A percentile compares a stretch with the other conserved stretches of the same genome.
Conservation (phyloP, 2,329 filamentous ascomycete genomes). For the Elsinoe fawcettii region DNA sequence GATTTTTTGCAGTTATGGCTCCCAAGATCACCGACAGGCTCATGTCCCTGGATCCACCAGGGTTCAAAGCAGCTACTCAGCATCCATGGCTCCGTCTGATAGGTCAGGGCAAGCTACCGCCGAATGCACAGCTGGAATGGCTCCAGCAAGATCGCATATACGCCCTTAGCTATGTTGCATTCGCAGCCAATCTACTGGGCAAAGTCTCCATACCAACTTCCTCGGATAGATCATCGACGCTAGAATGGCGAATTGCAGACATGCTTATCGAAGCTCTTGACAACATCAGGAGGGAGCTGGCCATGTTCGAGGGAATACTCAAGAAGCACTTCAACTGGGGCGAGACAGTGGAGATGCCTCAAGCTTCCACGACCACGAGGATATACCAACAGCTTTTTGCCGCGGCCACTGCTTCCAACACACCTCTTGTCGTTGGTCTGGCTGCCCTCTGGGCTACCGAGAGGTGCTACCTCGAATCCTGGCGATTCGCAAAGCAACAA, state of each 20-base stretch:
- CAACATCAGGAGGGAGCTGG: slow-evolving; percentile 59
- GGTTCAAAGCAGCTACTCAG: slow-evolving; percentile 53
- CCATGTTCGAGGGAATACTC: slow-evolving; percentile 53
- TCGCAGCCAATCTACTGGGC: slow-evolving; percentile 55
- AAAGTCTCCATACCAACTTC: slow-evolving; percentile 49
- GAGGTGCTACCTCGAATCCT: slow-evolving; percentile 44
- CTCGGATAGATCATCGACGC: slow-evolving; percentile 34
- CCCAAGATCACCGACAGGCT: slow-evolving; percentile 31
- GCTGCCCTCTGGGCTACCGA: slow-evolving; percentile 69
- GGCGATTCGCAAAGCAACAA: slow-evolving; percentile 38
- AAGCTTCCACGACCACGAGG: slow-evolving; percentile 20
- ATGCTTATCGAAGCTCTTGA: slow-evolving; percentile 56
- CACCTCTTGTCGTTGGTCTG: slow-evolving; percentile 56
- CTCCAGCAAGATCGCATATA: slow-evolving; percentile 66
- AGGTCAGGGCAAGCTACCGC: slow-evolving; percentile 54
- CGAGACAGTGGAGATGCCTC: slow-evolving; percentile 13
- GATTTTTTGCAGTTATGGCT: not conserved
- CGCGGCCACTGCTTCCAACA: slow-evolving; percentile 43
- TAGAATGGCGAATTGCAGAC: slow-evolving; percentile 53
- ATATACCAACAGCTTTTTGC: slow-evolving; percentile 54
- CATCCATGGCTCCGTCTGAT: slow-evolving; percentile 59
- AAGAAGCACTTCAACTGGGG: slow-evolving; percentile 17
- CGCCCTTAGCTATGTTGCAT: slow-evolving; percentile 61
- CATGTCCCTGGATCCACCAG: slow-evolving; percentile 39
- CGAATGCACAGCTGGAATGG: slow-evolving; percentile 53